Percentiles rank a stretch among this genome's conserved stretches.
phyloP scores from a whole-genome alignment of 2,329 filamentous ascomycete species.

The Cladosporium sphaerospermum region DNA sequence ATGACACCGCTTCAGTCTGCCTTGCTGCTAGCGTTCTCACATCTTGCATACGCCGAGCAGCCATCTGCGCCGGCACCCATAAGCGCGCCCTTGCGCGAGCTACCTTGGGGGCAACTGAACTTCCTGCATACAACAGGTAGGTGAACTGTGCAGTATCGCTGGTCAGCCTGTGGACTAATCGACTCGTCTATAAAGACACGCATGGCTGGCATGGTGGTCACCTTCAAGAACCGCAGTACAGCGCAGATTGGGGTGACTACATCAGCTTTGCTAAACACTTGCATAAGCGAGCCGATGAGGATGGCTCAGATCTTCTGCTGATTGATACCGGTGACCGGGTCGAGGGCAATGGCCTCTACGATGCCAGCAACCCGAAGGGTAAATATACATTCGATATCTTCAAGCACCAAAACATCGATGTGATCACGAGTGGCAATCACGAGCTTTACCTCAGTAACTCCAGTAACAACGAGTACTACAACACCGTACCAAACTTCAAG shows the following conservation, averaged over 20 bases:
- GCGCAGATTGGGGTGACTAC: conserved; percentile 97
- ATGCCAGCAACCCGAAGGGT: conserved; percentile 80
- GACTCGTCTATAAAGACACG: conserved; percentile 47
- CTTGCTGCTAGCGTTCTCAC: conserved; percentile 21
- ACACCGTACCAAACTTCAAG: conserved; percentile 76
- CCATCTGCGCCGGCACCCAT: conserved; percentile 74
- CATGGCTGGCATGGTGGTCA: conserved; percentile 96
- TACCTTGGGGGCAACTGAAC: conserved; percentile 92
- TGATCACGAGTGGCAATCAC: conserved; percentile 87
- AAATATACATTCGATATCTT: conserved; percentile 84
- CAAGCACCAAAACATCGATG: conserved; percentile 72
- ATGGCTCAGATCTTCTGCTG: conserved; percentile 80
- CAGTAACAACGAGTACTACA: conserved; percentile 68
- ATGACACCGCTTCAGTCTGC: conserved; percentile 17
- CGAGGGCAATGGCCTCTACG: conserved; percentile 92
- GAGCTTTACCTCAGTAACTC: conserved; percentile 82
- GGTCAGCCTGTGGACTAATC: background rate
- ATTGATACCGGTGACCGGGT: conserved; percentile 90
- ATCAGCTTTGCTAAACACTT: conserved; percentile 85
- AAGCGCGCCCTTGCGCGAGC: conserved; percentile 71
- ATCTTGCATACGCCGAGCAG: conserved; percentile 48
- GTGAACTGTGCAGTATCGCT: background rate
- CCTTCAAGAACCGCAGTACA: conserved; percentile 86
- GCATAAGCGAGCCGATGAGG: conserved; percentile 67
- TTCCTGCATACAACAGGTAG: conserved; percentile 73